Percentiles rank a stretch among this genome's conserved stretches.
Evolutionary conservation across 306 rosid genomes (phyloP).

Genomic region (Arachis stenosperma): DNA sequence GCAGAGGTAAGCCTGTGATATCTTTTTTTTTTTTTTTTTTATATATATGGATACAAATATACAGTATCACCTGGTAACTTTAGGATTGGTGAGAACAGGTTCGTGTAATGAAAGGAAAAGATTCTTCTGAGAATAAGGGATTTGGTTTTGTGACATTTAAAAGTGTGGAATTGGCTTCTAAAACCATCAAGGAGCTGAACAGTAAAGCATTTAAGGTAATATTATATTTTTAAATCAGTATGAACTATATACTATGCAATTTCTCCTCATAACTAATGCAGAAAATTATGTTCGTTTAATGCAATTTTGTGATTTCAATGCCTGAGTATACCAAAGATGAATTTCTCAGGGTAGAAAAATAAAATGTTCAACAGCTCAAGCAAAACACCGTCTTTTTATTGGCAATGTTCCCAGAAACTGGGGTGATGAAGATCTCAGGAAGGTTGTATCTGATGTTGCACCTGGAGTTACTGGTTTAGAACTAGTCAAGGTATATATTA

Average conservation of each 20-base stretch:
- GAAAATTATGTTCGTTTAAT: conserved; percentile 7
- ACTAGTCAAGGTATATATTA: conserved; percentile 75
- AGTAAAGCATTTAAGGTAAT: conserved; percentile 79
- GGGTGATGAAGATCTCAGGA: conserved; percentile 83
- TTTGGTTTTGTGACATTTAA: conserved; percentile 87
- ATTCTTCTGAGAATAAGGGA: conserved; percentile 75
- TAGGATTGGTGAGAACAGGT: conserved; percentile 63
- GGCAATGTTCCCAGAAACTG: conserved; percentile 95
- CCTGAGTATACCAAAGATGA: conserved; percentile 34
- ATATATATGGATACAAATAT: conserved; percentile 2
- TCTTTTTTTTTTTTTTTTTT: conserved; percentile 8
- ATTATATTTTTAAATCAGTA: background rate
- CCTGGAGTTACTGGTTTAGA: conserved; percentile 90
- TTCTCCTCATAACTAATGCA: conserved; percentile 23
- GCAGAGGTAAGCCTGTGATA: conserved; percentile 60
- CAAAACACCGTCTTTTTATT: conserved; percentile 93
- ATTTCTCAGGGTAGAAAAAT: conserved; percentile 73
- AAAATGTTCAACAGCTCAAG: conserved; percentile 91
- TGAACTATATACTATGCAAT: background rate
- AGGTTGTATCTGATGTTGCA: conserved; percentile 72
- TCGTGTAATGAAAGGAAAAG: conserved; percentile 88
- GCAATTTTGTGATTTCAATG: conserved; percentile 26
- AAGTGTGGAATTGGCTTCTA: conserved; percentile 79
- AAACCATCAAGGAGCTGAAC: conserved; percentile 84
- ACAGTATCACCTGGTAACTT: conserved; percentile 29